Conservation (phyloP, 495 filamentous ascomycete species). For the Immersiella caudata region DNA sequence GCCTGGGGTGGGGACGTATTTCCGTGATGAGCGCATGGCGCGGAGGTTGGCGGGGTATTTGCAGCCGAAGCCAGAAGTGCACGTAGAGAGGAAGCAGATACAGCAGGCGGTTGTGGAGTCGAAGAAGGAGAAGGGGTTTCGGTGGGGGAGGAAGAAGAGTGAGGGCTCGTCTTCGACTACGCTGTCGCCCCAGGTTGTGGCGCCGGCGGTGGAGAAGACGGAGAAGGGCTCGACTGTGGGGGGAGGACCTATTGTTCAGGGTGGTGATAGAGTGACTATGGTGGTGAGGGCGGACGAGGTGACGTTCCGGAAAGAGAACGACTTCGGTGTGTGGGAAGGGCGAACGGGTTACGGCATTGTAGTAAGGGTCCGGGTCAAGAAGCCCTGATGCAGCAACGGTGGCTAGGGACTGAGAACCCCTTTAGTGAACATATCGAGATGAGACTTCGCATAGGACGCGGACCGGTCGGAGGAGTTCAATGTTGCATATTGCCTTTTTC, state of each 20-base stretch:
- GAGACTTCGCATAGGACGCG: no score
- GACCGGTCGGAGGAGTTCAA: neutral
- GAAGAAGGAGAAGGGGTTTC: constrained; percentile 24
- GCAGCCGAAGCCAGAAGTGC: constrained; percentile 39
- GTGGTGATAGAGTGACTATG: constrained; percentile 38
- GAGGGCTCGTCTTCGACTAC: neutral
- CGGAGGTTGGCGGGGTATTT: constrained; percentile 47
- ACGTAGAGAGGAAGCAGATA: constrained; percentile 28
- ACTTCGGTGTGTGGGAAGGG: constrained; percentile 57
- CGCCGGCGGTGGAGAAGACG: neutral
- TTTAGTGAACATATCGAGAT: neutral
- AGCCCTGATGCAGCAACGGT: neutral
- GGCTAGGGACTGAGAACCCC: neutral
- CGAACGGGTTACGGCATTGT: constrained; percentile 53
- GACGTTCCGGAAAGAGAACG: constrained; percentile 55
- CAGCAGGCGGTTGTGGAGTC: constrained; percentile 34
- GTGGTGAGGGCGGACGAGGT: constrained; percentile 53
- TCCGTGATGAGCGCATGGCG: constrained; percentile 53
- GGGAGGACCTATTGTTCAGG: neutral
- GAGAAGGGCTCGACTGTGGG: neutral
- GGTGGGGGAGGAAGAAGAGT: constrained; percentile 29
- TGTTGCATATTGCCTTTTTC: neutral
- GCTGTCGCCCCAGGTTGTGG: constrained; percentile 5
- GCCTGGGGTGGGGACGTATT: constrained; percentile 37
- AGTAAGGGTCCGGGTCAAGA: constrained; percentile 33